These are phyloP conservation scores for Vaccinium macrocarpon DNA, from an alignment of 148 eudicot species.

Conservation along the genomic window DNA sequence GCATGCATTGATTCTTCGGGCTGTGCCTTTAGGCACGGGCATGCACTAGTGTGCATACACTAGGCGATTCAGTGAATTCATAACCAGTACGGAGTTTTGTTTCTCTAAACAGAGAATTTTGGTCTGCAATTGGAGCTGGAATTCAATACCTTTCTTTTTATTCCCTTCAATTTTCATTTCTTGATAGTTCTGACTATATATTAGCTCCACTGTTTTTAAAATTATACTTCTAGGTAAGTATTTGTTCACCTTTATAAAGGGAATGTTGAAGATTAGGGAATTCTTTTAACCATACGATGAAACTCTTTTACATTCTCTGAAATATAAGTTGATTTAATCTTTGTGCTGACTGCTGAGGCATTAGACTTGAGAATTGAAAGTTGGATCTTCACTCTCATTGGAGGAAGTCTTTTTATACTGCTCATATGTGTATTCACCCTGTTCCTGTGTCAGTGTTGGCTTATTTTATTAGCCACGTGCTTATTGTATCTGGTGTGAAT, in stretches of 20 bases:
- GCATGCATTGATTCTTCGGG: no score
- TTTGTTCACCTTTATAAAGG: neutral
- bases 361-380: neutral
- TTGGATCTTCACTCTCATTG: neutral
- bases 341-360: conserved; percentile 10
- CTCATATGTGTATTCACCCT: neutral
- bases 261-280: neutral
- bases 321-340: neutral
- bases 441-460: neutral
- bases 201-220: neutral
- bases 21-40: no score
- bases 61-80: neutral
- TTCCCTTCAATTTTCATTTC: neutral
- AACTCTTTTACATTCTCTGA: neutral
- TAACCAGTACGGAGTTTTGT: neutral
- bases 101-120: neutral
- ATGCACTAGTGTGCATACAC: neutral
- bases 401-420: neutral
- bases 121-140: neutral
- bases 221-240: neutral
- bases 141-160: neutral
- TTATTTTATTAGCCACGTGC: neutral
- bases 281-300: neutral
- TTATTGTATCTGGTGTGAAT: neutral
- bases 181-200: neutral